Evolutionary conservation across 2,329 filamentous ascomycete species (phyloP), one percentile per base, ranked within the genome.

Genomic region (Uncinocarpus reesii): DNA sequence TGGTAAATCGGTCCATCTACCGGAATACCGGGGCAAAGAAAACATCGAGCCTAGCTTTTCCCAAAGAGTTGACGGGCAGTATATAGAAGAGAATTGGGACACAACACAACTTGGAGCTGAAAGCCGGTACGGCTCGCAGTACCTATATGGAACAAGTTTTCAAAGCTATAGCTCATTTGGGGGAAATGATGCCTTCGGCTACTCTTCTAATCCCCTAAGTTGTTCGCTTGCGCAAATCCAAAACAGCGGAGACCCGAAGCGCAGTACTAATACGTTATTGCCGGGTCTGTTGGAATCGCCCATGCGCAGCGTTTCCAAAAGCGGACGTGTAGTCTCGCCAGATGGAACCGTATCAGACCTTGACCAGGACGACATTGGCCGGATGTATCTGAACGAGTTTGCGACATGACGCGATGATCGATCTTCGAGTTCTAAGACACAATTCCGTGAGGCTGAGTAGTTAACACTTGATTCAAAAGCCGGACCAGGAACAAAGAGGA

Each of bases 341-440:
- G 60, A 66, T 24, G 61, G 56, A 15, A 66, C 64, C 2, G 56
- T 67, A 31, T 60, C 63, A 5, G 63, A 67, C 8, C 49, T 60
- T 7, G 63, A 61, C 28, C 56, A 62, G 29, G 58, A 62, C 23
- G 62, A 66, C 16, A 58, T 65, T 53, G 54, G 58, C 20, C 54
- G 54, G 11, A 57, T 66, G 6, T 67, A 66, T 50, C 52, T 66
- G 47, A 53, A 58, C 43, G 56, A 44, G 20, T 49, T 52, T 8
- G n/a, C 48, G 7, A 42, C 42, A 37, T 55, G 37, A 49, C 11
- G 10, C 4, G 26, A 21, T 20, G n/a, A 8, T 34, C 34, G 7
- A n/a, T n/a, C n/a, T 10, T 7, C n/a, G 23, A 31, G 31, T 31
- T 18, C 34, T n/a, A 26, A 11, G 7, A 28, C 11, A 11, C 20